phyloP scores from a whole-genome alignment of 352 stramenopile genomes.

The Peronospora destructor region DNA sequence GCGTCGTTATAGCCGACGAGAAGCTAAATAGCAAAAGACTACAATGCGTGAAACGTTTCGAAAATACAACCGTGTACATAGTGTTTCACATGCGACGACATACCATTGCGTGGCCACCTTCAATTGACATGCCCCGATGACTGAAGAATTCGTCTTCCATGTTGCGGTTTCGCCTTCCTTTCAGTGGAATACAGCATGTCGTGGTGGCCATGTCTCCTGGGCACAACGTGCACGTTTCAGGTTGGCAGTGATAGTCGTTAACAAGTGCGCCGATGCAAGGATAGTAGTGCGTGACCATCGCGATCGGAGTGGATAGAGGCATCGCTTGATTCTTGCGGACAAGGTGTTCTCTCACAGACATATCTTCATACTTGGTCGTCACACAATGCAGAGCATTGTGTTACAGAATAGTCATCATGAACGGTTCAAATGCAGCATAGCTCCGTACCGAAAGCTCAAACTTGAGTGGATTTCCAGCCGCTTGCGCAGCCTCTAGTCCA shows the following conservation, averaged over 20 bases:
- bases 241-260: slow-evolving; percentile 51
- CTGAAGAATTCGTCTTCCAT: slow-evolving; percentile 84
- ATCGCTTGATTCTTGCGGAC: slow-evolving; percentile 72
- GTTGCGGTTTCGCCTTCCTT: slow-evolving; percentile 63
- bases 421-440: not conserved
- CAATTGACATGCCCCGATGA: slow-evolving; percentile 71
- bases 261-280: slow-evolving; percentile 61
- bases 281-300: slow-evolving; percentile 78
- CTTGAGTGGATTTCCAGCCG: slow-evolving; percentile 53
- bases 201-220: slow-evolving; percentile 66
- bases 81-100: not conserved
- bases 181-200: slow-evolving; percentile 71
- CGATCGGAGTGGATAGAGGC: slow-evolving; percentile 64
- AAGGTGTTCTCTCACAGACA: slow-evolving; percentile 66
- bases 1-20: slow-evolving; percentile 76
- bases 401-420: not conserved
- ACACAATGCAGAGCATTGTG: slow-evolving; percentile 21
- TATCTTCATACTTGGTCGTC: slow-evolving; percentile 76
- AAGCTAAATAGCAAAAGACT: slow-evolving; percentile 28
- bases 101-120: slow-evolving; percentile 77
- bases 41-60: not conserved
- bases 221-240: slow-evolving; percentile 61
- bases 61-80: not conserved
- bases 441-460: slow-evolving; percentile 47
- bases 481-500: slow-evolving; percentile 43